A percentile compares a stretch with the other conserved stretches of the same genome.
Evolutionary conservation across 768 basidiomycete genomes (phyloP).

Genomic region (Leccinum olivaceopallidum): DNA sequence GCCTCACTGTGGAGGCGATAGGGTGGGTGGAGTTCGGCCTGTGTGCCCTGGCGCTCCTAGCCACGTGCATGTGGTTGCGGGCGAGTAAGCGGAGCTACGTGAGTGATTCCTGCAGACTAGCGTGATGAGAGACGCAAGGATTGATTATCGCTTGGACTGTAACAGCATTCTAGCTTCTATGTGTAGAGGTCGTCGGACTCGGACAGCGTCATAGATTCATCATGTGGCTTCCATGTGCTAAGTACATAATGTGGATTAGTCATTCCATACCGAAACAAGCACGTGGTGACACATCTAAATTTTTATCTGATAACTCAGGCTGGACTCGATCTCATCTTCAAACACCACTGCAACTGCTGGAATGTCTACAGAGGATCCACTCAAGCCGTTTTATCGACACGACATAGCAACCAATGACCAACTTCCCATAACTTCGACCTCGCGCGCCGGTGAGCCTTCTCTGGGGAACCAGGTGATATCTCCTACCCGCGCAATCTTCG

Average conservation of each 20-base stretch:
- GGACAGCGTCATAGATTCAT: neutral
- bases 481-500: slow-evolving; percentile 42
- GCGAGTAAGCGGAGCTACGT: slow-evolving; percentile 39
- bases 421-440: neutral
- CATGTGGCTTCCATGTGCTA: neutral
- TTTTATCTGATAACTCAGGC: slow-evolving; percentile 28
- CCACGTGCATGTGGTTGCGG: slow-evolving; percentile 56
- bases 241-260: slow-evolving; percentile 22
- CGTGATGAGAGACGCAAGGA: slow-evolving; percentile 30
- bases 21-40: slow-evolving; percentile 77
- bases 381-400: neutral
- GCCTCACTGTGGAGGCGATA: slow-evolving; percentile 69
- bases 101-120: slow-evolving; percentile 44
- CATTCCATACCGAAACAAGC: slow-evolving; percentile 2
- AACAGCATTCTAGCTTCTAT: slow-evolving; percentile 37
- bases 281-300: neutral
- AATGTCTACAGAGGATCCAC: neutral
- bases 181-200: slow-evolving; percentile 20
- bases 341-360: neutral
- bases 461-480: slow-evolving; percentile 17
- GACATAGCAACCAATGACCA: neutral
- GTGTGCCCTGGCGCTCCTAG: slow-evolving; percentile 52
- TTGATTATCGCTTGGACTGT: slow-evolving; percentile 22
- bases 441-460: neutral
- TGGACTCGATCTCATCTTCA: slow-evolving; percentile 1